Base-by-base conservation (phyloP, 129 eudicot genomes). In the Centella asiatica region DNA sequence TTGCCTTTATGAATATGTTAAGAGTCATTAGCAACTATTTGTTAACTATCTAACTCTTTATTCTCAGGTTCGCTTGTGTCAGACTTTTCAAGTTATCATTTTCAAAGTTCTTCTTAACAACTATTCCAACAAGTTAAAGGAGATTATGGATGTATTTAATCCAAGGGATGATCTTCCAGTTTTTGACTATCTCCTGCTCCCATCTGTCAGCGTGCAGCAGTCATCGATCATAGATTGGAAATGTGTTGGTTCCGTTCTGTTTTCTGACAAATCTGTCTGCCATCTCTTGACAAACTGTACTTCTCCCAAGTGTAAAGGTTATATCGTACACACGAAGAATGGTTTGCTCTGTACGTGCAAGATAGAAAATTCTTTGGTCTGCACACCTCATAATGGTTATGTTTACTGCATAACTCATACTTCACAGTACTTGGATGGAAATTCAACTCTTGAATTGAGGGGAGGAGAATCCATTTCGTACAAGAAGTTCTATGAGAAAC, bases 141-240 rank as follows among this genome's bases (percentile, higher is more conserved):
- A 76, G 34, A 64, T 44, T 25, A 11, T 74, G 23, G 76, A 54
- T 2, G 57, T 42, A 20, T 39, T 44, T 28, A n/a, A 25, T 23
- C 2, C 1, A 23, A 20, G 52, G 58, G 52, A 12, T 0, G 71
- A 66, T 45, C 44, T 26, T 37, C 4, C 51, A 27, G 55, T 9
- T 14, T 78, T 68, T 44, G 85, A 85, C 62, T 87, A 87, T 75
- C 82, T 93, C n/a, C 45, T 93, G 61, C 83, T 93, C 26, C 99
- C 99, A 31, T 47, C 74, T 24, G 14, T 27, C 15, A 57, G 81
- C 24, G 45, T 68, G 3, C 56, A 45, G 29, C 47, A 42, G 17
- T 61, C 63, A 37, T 22, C 42, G 11, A 3, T 6, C 22, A 72
- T 93, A 11, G 85, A 93, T 63, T 93, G 96, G 99, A 46, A 31